These are phyloP conservation scores for Forsythia suspensa DNA, from an alignment of 257 asterid genomes.

Conservation along the genomic window DNA sequence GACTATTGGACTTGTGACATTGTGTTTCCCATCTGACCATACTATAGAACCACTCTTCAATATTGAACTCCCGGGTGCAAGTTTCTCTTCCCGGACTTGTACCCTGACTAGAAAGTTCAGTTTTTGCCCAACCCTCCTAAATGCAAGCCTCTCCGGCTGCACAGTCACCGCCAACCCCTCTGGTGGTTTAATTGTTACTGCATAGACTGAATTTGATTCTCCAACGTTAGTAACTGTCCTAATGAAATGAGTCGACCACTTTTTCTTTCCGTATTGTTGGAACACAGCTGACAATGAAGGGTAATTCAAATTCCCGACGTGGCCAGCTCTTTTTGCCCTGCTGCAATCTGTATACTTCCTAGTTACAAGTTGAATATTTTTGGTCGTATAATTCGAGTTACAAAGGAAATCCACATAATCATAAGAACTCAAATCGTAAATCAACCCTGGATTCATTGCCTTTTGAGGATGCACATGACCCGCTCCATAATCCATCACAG, in stretches of 20 bases:
- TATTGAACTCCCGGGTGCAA: conserved; percentile 62
- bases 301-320: conserved; percentile 74
- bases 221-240: conserved; percentile 82
- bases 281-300: conserved; percentile 74
- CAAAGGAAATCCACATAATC: conserved; percentile 82
- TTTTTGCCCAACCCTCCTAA: conserved; percentile 82
- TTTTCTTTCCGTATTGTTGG: conserved; percentile 65
- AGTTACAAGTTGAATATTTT: conserved; percentile 53
- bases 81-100: conserved; percentile 48
- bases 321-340: conserved; percentile 77
- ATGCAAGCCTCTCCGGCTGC: conserved; percentile 60
- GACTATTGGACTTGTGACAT: conserved; percentile 65
- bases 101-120: conserved; percentile 76
- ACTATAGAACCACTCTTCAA: conserved; percentile 70
- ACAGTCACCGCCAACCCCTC: conserved; percentile 58
- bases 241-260: conserved; percentile 75
- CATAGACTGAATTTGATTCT: conserved; percentile 49
- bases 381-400: conserved; percentile 68
- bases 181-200: conserved; percentile 49
- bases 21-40: conserved; percentile 85
- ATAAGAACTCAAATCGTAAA: conserved; percentile 61
- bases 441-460: conserved; percentile 88
- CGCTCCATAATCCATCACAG: conserved; percentile 81
- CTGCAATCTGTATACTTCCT: conserved; percentile 56
- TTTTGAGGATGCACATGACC: conserved; percentile 89